Conservation (phyloP, 139 green algal genomes). For the Volvox africanus region DNA sequence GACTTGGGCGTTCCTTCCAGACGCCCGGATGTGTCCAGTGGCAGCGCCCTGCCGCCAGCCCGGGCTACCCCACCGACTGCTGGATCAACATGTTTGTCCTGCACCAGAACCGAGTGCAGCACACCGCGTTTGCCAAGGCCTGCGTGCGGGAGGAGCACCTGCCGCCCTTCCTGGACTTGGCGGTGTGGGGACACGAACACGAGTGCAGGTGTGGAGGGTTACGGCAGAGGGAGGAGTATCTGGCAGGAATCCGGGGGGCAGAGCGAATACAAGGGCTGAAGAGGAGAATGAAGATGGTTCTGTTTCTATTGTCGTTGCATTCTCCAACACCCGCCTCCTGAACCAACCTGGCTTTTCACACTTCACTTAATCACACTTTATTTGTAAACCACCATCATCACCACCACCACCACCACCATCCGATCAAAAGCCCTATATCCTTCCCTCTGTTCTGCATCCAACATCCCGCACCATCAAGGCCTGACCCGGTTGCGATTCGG, state of each 20-base stretch:
- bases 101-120: constrained; percentile 94
- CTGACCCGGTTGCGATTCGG: background rate
- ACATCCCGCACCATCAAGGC: background rate
- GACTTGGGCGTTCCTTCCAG: constrained; percentile 90
- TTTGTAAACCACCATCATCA: no score
- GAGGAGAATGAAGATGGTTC: background rate
- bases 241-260: background rate
- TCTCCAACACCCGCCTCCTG: background rate
- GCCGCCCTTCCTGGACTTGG: constrained; percentile 92
- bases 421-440: no score
- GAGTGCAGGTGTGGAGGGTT: constrained; percentile 80
- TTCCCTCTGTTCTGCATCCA: no score
- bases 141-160: constrained; percentile 87
- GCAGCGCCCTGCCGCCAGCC: constrained; percentile 44
- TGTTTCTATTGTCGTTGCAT: background rate
- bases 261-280: background rate
- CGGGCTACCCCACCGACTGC: constrained; percentile 49
- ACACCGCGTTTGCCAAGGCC: constrained; percentile 82
- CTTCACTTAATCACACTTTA: no score
- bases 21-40: constrained; percentile 76
- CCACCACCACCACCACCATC: background rate
- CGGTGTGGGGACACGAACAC: constrained; percentile 99
- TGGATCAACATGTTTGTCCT: constrained; percentile 98
- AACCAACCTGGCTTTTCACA: no score
- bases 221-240: background rate